These are phyloP conservation scores for Dactylis glomerata DNA, from an alignment of 176 grass and related monocot species.

Conservation along the genomic window DNA sequence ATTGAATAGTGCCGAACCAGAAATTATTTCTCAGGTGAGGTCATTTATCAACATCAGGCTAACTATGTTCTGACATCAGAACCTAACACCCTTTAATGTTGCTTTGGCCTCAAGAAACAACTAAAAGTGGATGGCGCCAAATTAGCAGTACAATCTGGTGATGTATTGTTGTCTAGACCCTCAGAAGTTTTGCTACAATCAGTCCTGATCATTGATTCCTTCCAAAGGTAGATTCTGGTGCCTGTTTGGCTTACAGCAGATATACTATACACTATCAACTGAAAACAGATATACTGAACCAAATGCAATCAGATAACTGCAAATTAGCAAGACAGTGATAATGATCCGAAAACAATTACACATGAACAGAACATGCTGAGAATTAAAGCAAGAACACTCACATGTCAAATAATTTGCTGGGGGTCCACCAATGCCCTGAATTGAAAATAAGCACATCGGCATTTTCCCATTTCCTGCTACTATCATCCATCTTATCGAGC, in stretches of 20 bases:
- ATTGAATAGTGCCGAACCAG: not conserved
- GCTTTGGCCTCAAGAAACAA: slow-evolving; percentile 20
- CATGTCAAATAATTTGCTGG: slow-evolving; percentile 97
- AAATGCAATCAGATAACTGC: not conserved
- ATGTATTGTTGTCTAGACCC: not conserved
- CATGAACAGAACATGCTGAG: not conserved
- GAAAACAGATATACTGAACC: not conserved
- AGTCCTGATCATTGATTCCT: not conserved
- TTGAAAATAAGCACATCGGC: slow-evolving; percentile 92
- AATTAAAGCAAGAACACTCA: slow-evolving; percentile 51
- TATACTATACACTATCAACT: not conserved
- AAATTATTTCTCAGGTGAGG: not conserved
- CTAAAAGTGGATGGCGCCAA: not conserved
- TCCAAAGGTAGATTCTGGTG: not conserved
- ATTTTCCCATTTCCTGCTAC: slow-evolving; percentile 61
- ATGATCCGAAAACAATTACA: not conserved
- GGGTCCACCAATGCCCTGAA: slow-evolving; percentile 98
- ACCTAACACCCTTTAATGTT: slow-evolving; percentile 1
- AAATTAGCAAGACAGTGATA: not conserved
- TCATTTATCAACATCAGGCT: not conserved
- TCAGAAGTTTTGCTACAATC: not conserved
- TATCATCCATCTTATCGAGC: slow-evolving; percentile 77
- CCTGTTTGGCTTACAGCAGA: not conserved
- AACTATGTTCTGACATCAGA: not conserved
- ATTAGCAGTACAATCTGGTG: not conserved